Evolutionary conservation across 106 monocot species (phyloP).

Genomic region (Dendrobium nobile): DNA sequence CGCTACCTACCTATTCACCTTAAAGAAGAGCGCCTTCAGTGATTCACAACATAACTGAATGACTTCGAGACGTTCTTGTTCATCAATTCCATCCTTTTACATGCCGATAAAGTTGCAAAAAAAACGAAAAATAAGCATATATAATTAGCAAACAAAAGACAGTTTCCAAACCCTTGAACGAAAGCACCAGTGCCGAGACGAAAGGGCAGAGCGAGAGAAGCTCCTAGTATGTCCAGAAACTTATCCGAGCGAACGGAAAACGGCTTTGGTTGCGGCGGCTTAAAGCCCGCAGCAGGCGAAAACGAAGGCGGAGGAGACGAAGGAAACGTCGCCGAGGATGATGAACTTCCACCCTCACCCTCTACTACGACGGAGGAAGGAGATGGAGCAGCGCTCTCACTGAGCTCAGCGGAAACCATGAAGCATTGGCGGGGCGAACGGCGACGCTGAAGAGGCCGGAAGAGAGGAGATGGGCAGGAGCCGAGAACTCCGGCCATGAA

Average conservation of each 20-base stretch:
- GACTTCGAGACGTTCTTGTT: no score
- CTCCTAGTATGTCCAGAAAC: constrained; percentile 17
- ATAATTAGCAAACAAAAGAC: neutral
- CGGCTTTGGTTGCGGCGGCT: constrained; percentile 13
- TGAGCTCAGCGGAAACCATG: constrained; percentile 10
- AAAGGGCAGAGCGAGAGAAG: constrained; percentile 15
- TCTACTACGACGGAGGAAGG: neutral
- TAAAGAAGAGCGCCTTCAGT: no score
- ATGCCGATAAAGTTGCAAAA: neutral
- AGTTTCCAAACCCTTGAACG: constrained; percentile 15
- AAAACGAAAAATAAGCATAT: neutral
- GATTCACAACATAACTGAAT: no score
- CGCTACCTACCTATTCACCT: no score
- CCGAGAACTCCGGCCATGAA: constrained; percentile 10
- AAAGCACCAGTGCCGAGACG: constrained; percentile 21
- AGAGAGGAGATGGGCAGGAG: constrained; percentile 2
- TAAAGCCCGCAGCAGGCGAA: constrained; percentile 14
- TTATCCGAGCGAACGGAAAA: constrained; percentile 17
- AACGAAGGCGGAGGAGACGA: neutral
- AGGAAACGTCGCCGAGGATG: neutral
- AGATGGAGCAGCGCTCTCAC: constrained; percentile 10
- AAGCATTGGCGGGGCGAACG: neutral
- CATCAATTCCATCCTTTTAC: no score
- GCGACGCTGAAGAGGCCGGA: neutral
- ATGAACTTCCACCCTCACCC: constrained; percentile 8